Conservation (phyloP, 1,284 basidiomycete species). For the Rhodotorula mucilaginosa region DNA sequence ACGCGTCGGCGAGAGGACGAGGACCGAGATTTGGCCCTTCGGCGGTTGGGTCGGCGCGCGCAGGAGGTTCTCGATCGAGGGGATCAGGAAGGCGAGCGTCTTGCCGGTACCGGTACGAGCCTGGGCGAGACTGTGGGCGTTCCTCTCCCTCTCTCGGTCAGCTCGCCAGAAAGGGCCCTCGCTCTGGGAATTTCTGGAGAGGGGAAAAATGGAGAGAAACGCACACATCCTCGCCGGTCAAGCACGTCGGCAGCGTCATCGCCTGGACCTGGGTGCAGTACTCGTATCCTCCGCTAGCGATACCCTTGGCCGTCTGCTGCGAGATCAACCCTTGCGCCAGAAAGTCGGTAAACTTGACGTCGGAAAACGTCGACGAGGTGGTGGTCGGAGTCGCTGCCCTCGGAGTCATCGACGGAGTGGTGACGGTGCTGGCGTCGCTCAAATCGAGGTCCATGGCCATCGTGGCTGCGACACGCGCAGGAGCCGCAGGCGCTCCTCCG, state of each 20-base stretch:
- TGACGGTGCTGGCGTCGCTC: slow-evolving; percentile 15
- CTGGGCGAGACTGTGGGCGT: slow-evolving; percentile 66
- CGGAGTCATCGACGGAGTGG: slow-evolving; percentile 16
- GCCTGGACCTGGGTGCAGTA: slow-evolving; percentile 54
- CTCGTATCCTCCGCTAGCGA: slow-evolving; percentile 14
- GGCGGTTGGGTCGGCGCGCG: slow-evolving; percentile 41
- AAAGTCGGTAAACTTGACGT: slow-evolving; percentile 22
- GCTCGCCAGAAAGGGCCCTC: too few relatives aligned
- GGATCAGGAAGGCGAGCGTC: slow-evolving; percentile 94
- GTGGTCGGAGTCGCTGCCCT: slow-evolving; percentile 18
- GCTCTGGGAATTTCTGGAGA: neutral
- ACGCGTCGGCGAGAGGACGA: slow-evolving; percentile 93
- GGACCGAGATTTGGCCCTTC: slow-evolving; percentile 40
- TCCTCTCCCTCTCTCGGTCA: neutral
- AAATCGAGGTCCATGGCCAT: neutral
- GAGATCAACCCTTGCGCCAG: slow-evolving; percentile 16
- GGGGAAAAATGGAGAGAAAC: neutral
- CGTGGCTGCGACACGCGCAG: neutral
- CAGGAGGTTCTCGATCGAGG: slow-evolving; percentile 81
- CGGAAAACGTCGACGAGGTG: slow-evolving; percentile 10
- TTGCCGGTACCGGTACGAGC: slow-evolving; percentile 96
- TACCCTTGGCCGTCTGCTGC: slow-evolving; percentile 13
- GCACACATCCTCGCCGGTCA: slow-evolving; percentile 50
- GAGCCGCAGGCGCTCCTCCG: neutral
- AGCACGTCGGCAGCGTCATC: slow-evolving; percentile 52